Percentiles rank a stretch among this genome's conserved stretches.
These are phyloP conservation scores for Amoebophrya sp. DNA, from an alignment of 169 alveolate species.

Conservation along the genomic window DNA sequence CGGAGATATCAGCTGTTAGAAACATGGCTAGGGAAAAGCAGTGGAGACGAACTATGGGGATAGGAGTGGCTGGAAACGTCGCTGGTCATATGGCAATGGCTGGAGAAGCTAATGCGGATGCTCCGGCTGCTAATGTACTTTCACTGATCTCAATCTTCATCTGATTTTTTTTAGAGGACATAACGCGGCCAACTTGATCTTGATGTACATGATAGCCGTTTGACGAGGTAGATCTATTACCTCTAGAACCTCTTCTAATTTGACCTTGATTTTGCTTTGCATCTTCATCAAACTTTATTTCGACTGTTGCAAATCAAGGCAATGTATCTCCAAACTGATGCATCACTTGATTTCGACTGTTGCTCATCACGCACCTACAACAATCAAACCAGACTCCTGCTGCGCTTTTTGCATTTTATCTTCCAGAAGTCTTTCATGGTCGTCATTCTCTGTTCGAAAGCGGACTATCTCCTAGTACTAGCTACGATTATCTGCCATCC, in stretches of 20 bases:
- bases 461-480: too few species aligned
- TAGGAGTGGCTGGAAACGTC: slow-evolving; percentile 10
- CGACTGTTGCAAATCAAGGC: neutral
- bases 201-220: too few species aligned
- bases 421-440: neutral
- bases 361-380: neutral
- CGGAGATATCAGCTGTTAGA: neutral
- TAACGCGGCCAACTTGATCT: neutral
- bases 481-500: neutral
- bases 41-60: neutral
- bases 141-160: too few species aligned
- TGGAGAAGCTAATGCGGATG: neutral
- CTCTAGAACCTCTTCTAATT: neutral
- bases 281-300: neutral
- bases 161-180: neutral
- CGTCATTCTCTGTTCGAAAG: too few species aligned
- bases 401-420: neutral
- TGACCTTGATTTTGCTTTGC: neutral
- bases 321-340: neutral
- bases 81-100: slow-evolving; percentile 8
- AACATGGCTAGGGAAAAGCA: neutral
- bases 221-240: neutral
- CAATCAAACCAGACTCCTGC: neutral
- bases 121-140: too few species aligned
- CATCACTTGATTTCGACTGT: neutral